phyloP scores from a whole-genome alignment of 1,284 basidiomycete species.

The Puccinia sorghi region DNA sequence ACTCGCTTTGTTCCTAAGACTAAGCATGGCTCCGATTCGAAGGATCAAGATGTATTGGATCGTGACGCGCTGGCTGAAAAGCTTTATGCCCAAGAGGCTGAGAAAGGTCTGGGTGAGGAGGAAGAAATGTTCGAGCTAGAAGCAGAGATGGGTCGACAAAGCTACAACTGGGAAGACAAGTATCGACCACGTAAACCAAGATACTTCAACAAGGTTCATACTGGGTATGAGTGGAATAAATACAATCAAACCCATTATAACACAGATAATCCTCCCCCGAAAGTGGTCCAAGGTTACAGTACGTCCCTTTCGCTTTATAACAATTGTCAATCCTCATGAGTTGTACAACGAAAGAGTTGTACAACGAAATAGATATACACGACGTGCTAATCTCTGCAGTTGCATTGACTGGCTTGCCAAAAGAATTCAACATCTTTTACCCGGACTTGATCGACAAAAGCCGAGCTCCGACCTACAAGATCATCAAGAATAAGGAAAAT shows the following conservation, averaged over 20 bases:
- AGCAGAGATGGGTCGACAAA: slow-evolving; percentile 75
- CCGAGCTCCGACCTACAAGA: slow-evolving; percentile 64
- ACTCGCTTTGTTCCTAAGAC: slow-evolving; percentile 80
- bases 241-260: slow-evolving; percentile 99
- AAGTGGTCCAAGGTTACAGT: slow-evolving; percentile 95
- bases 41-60: slow-evolving; percentile 60
- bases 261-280: slow-evolving; percentile 92
- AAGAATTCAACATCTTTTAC: slow-evolving; percentile 87
- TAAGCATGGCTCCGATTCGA: slow-evolving; percentile 52
- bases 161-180: slow-evolving; percentile 98
- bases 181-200: slow-evolving; percentile 96
- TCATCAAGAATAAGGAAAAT: slow-evolving; percentile 64
- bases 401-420: slow-evolving; percentile 49
- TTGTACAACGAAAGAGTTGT: not conserved
- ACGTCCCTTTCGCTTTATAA: slow-evolving; percentile 14
- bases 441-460: slow-evolving; percentile 96
- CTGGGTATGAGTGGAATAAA: slow-evolving; percentile 99
- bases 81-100: slow-evolving; percentile 71
- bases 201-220: slow-evolving; percentile 98
- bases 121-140: slow-evolving; percentile 91
- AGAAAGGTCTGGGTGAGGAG: slow-evolving; percentile 88
- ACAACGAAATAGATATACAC: not conserved
- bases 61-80: slow-evolving; percentile 81
- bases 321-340: slow-evolving; percentile 6
- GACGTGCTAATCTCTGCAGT: slow-evolving; percentile 38